Conservation (phyloP, 1,284 basidiomycete genomes). For the Trametes pubescens region DNA sequence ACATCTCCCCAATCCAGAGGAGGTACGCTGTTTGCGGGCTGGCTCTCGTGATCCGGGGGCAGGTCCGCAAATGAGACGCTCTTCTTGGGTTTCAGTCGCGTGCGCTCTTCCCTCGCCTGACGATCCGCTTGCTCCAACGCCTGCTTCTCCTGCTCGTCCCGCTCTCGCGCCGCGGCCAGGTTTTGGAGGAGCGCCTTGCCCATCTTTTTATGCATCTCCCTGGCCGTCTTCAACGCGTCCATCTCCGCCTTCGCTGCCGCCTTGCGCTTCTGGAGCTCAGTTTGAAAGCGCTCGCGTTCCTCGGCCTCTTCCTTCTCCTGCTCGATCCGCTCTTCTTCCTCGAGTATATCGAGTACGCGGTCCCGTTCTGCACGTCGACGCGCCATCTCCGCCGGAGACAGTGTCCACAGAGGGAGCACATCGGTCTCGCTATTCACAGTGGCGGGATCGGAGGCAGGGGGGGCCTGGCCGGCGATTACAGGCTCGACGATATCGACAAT, state of each 20-base stretch:
- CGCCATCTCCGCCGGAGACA: constrained; percentile 57
- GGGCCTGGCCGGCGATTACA: constrained; percentile 38
- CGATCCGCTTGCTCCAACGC: constrained; percentile 44
- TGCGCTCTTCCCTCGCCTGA: constrained; percentile 33
- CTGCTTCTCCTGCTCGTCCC: constrained; percentile 46
- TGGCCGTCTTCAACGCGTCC: constrained; percentile 58
- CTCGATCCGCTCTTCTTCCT: constrained; percentile 69
- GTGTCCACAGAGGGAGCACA: constrained; percentile 55
- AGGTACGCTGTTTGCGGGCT: constrained; percentile 29
- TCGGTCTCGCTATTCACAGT: constrained; percentile 46
- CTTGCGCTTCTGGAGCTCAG: constrained; percentile 58
- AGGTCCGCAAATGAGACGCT: constrained; percentile 68
- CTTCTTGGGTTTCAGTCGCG: constrained; percentile 56
- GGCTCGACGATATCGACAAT: constrained; percentile 81
- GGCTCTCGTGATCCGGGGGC: constrained; percentile 38
- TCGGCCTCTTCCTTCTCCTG: constrained; percentile 50
- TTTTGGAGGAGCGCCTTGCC: constrained; percentile 68
- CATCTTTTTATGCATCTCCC: constrained; percentile 79
- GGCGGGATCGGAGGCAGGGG: constrained; percentile 3
- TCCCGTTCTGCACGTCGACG: constrained; percentile 63
- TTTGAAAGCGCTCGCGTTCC: constrained; percentile 52
- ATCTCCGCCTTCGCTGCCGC: constrained; percentile 61
- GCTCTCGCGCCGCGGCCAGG: constrained; percentile 51
- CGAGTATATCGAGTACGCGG: constrained; percentile 70
- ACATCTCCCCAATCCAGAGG: constrained; percentile 63